Evolutionary conservation across 2,329 filamentous ascomycete genomes (phyloP).

Genomic region (Aspergillus neoniger): DNA sequence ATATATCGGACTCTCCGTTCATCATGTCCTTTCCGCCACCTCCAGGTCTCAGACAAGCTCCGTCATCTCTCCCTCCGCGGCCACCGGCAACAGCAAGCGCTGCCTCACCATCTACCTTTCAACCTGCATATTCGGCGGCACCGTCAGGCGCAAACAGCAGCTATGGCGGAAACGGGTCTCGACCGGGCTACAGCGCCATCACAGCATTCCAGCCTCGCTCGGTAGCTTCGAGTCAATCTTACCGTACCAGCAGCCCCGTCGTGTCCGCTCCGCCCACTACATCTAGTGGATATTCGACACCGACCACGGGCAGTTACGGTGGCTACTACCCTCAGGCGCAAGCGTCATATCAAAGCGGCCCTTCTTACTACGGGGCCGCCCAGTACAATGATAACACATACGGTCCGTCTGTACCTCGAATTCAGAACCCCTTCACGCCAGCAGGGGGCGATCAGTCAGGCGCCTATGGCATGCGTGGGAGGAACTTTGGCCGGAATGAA

Average conservation of each 20-base stretch:
- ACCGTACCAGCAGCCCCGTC: constrained; percentile 40
- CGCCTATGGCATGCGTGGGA: constrained; percentile 27
- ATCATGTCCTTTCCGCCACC: constrained; percentile 82
- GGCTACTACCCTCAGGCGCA: constrained; percentile 46
- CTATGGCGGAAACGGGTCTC: constrained; percentile 38
- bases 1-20: constrained; percentile 45
- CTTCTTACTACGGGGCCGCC: constrained; percentile 49
- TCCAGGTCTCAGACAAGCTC: constrained; percentile 66
- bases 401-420: constrained; percentile 64
- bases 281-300: constrained; percentile 36
- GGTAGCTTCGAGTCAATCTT: constrained; percentile 51
- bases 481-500: constrained; percentile 38
- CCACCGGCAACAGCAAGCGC: constrained; percentile 64
- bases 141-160: constrained; percentile 30
- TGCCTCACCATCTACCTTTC: constrained; percentile 42
- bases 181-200: constrained; percentile 47
- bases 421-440: constrained; percentile 77
- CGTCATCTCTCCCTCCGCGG: constrained; percentile 72
- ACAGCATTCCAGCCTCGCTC: constrained; percentile 62
- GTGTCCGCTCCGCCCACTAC: constrained; percentile 41
- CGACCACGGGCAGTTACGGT: constrained; percentile 44
- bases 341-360: constrained; percentile 33
- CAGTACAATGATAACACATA: constrained; percentile 50
- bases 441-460: constrained; percentile 50
- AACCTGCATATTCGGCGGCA: constrained; percentile 55